phyloP scores from a whole-genome alignment of 352 stramenopile genomes.

The Phytophthora kernoviae region DNA sequence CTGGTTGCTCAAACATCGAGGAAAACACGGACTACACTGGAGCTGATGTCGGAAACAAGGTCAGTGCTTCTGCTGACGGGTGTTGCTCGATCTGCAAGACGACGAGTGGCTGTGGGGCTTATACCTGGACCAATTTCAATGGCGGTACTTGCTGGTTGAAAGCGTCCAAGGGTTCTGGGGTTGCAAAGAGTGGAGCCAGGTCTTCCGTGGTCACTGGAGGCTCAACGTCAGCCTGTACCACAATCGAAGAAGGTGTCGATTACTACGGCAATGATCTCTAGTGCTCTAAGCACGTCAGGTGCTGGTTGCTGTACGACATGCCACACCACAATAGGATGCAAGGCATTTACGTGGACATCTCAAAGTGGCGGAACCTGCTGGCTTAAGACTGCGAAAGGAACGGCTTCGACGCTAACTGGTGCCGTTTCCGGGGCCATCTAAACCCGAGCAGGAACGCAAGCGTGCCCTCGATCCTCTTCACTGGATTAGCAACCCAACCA shows the following conservation, averaged over 20 bases:
- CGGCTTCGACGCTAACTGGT: constrained; percentile 14
- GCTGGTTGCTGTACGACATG: constrained; percentile 35
- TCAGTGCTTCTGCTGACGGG: constrained; percentile 12
- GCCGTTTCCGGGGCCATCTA: constrained; percentile 36
- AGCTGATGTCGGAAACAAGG: constrained; percentile 28
- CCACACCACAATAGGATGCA: too few species aligned
- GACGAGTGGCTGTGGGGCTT: constrained; percentile 33
- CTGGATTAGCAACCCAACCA: not conserved
- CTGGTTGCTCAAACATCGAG: constrained; percentile 3
- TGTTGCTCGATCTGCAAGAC: constrained; percentile 28
- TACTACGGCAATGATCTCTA: constrained; percentile 37
- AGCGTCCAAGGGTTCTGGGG: constrained; percentile 6
- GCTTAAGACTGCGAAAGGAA: constrained; percentile 53
- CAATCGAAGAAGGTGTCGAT: constrained; percentile 38
- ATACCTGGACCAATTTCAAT: constrained; percentile 47
- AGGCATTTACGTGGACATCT: constrained; percentile 61
- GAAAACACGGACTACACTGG: constrained; percentile 30
- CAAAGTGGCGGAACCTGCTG: constrained; percentile 59
- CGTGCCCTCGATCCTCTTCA: not conserved
- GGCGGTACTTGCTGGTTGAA: constrained; percentile 62
- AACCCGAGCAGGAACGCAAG: too few species aligned
- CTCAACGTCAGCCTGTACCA: constrained; percentile 20
- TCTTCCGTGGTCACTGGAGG: constrained; percentile 9
- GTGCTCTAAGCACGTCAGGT: constrained; percentile 8
- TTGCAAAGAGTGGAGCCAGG: constrained; percentile 3